phyloP scores from a whole-genome alignment of 2,329 filamentous ascomycete genomes.

The Talaromyces piceae region DNA sequence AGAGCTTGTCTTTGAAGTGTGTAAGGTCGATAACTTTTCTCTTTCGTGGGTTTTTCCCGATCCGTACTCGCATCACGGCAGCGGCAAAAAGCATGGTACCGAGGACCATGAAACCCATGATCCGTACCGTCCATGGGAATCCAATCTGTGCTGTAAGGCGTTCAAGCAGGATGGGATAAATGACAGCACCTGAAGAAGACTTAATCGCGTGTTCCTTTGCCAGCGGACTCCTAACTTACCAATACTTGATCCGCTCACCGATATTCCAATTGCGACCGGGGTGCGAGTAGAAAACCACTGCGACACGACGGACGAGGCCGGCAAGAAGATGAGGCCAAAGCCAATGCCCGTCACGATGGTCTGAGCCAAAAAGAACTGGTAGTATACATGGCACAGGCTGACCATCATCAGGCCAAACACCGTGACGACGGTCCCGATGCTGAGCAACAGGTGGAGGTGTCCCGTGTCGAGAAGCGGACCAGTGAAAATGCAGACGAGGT shows the following conservation, averaged over 20 bases:
- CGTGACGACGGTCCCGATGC: constrained; percentile 1
- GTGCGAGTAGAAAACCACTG: constrained; percentile 4
- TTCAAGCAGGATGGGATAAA: constrained; percentile 48
- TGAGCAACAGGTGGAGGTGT: constrained; percentile 2
- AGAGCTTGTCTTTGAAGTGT: constrained; percentile 5
- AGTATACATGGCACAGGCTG: constrained; percentile 25
- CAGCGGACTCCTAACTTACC: constrained; percentile 7
- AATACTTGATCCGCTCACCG: constrained; percentile 7
- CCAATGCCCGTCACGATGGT: constrained; percentile 36
- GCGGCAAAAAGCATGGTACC: constrained; percentile 3
- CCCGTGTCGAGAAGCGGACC: constrained; percentile 7
- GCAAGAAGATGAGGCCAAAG: constrained; percentile 37
- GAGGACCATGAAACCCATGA: constrained; percentile 7
- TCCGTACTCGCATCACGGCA: constrained; percentile 5
- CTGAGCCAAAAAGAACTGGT: constrained; percentile 44
- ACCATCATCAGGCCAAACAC: constrained; percentile 1
- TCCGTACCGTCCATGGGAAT: constrained; percentile 8
- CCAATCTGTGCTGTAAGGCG: constrained; percentile 45
- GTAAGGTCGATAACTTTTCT: constrained; percentile 5
- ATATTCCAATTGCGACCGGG: constrained; percentile 1
- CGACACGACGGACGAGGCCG: constrained; percentile 19
- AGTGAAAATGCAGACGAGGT: constrained; percentile 6
- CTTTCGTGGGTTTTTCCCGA: constrained; percentile 4
- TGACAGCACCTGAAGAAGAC: constrained; percentile 6
- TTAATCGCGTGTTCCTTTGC: constrained; percentile 7